A percentile compares a stretch with the other conserved stretches of the same genome.
Evolutionary conservation across 208 protist genomes (phyloP).

Genomic region (Balamuthia mandrillaris): DNA sequence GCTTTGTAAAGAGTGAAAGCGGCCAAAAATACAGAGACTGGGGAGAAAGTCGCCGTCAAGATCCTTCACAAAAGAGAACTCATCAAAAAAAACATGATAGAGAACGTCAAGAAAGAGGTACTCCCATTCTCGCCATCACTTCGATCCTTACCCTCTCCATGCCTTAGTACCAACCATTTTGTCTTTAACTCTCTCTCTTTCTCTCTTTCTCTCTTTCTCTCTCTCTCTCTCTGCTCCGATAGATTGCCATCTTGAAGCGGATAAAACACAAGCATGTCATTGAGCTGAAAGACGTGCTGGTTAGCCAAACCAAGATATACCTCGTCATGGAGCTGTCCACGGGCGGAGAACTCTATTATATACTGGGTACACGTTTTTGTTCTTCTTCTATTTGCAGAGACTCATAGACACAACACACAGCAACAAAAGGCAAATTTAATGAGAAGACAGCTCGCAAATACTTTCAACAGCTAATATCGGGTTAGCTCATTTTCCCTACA

Average conservation of each 20-base stretch:
- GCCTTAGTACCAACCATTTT: not conserved
- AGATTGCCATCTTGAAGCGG: not conserved
- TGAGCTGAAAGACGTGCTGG: not conserved
- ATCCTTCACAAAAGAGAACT: not conserved
- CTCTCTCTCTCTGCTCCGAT: not conserved
- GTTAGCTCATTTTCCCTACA: not conserved
- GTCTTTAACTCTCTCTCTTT: not conserved
- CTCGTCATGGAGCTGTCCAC: conserved; percentile 57
- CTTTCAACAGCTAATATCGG: conserved; percentile 88
- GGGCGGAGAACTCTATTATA: conserved; percentile 88
- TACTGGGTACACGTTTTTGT: conserved; percentile 68
- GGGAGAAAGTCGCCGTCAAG: conserved; percentile 8
- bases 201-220: not conserved
- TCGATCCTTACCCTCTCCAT: not conserved
- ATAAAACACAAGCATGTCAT: not conserved
- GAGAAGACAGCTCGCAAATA: conserved; percentile 82
- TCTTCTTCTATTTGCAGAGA: not conserved
- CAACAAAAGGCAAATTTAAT: conserved; percentile 72
- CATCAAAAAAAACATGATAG: not conserved
- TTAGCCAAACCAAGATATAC: conserved; percentile 33
- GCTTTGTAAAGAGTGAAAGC: not conserved
- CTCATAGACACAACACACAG: not conserved
- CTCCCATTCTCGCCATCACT: not conserved
- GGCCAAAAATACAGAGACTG: not conserved
- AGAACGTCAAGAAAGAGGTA: not conserved